Conservation (phyloP, 176 grass and related monocot species). For the Aegilops sharonensis region DNA sequence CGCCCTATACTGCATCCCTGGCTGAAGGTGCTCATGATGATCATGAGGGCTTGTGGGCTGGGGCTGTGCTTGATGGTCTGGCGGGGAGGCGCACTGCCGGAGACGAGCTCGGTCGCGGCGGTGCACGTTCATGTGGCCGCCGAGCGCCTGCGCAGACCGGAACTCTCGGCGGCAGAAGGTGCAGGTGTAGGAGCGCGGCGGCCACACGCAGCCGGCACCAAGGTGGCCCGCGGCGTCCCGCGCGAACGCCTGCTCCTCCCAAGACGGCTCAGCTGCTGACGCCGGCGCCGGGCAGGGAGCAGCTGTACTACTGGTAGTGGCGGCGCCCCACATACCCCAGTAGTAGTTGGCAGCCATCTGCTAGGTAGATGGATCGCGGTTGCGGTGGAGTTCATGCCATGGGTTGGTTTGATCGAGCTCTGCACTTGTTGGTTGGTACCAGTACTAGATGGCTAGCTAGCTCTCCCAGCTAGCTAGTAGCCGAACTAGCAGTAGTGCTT, state of each 20-base stretch:
- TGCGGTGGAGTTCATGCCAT: conserved; percentile 32
- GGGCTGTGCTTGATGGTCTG: background rate
- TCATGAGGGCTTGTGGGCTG: conserved; percentile 4
- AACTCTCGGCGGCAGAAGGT: conserved; percentile 76
- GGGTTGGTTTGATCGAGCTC: background rate
- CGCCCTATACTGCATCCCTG: background rate
- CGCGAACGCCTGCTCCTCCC: conserved; percentile 74
- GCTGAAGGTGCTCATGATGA: background rate
- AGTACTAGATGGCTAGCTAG: background rate
- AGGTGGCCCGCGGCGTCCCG: conserved; percentile 53
- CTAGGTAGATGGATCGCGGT: conserved; percentile 1
- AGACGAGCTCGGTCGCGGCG: conserved; percentile 78
- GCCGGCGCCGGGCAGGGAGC: background rate
- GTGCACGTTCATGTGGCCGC: conserved; percentile 79
- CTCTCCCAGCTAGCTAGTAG: background rate
- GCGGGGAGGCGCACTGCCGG: conserved; percentile 44
- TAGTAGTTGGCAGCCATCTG: conserved; percentile 35
- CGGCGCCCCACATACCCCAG: conserved; percentile 39
- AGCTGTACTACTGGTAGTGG: background rate
- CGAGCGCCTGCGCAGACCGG: conserved; percentile 68
- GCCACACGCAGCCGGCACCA: conserved; percentile 63
- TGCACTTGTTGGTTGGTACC: conserved; percentile 4
- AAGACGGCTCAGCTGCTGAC: conserved; percentile 39
- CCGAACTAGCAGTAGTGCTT: conserved; percentile 6
- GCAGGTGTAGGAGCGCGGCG: conserved; percentile 76